A percentile compares a stretch with the other conserved stretches of the same genome.
Conservation (phyloP, 129 eudicot species). For the Chrysanthemum lavandulifolium region DNA sequence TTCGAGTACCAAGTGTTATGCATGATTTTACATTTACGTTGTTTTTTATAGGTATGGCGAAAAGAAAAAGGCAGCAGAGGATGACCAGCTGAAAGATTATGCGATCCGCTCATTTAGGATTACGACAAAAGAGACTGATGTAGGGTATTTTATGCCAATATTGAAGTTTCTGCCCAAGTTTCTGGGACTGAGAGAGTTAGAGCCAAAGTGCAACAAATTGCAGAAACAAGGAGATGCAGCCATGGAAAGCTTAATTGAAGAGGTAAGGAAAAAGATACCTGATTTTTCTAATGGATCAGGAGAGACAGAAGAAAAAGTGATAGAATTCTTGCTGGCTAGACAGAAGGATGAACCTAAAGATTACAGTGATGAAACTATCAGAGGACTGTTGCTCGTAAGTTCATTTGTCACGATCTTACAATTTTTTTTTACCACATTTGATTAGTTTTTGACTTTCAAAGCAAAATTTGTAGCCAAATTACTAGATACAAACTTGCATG, state of each 20-base stretch:
- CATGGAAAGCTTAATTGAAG: slow-evolving; percentile 41
- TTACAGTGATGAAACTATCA: slow-evolving; percentile 44
- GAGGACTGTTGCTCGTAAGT: slow-evolving; percentile 55
- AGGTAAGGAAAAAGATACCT: slow-evolving; percentile 6
- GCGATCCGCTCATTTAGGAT: slow-evolving; percentile 31
- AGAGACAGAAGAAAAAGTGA: slow-evolving; percentile 34
- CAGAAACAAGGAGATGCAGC: slow-evolving; percentile 39
- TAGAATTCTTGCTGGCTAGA: slow-evolving; percentile 44
- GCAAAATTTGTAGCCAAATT: too few species aligned
- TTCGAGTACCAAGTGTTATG: too few species aligned
- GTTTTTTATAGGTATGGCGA: slow-evolving; percentile 15
- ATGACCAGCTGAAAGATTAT: slow-evolving; percentile 30
- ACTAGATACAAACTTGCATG: too few species aligned
- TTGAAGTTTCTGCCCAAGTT: slow-evolving; percentile 14
- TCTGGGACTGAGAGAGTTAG: slow-evolving; percentile 36
- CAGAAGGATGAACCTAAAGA: slow-evolving; percentile 47
- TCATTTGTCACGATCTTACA: background rate
- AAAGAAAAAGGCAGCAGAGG: background rate
- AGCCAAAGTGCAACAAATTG: slow-evolving; percentile 35
- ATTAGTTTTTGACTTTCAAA: too few species aligned
- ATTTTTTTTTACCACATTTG: too few species aligned
- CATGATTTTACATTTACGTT: background rate
- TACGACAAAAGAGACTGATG: slow-evolving; percentile 30
- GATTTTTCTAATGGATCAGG: slow-evolving; percentile 2
- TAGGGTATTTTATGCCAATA: slow-evolving; percentile 49